Evolutionary conservation across 2,329 filamentous ascomycete genomes (phyloP).

Genomic region (Penicillium brasilianum): DNA sequence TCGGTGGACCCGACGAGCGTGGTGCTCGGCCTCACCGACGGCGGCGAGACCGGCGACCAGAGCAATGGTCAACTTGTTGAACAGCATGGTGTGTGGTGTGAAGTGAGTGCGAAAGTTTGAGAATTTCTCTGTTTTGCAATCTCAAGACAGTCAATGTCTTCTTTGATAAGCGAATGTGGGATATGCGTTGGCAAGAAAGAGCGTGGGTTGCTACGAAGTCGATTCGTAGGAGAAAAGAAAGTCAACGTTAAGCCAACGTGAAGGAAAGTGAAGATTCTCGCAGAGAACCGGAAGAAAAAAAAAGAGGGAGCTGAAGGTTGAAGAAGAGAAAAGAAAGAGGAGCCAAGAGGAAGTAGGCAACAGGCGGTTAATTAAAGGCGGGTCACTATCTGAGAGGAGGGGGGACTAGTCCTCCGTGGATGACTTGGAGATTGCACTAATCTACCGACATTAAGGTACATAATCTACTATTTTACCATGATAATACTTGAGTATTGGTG

Average conservation of each 20-base stretch:
- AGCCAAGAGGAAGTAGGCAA: constrained; percentile 1
- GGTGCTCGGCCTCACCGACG: constrained; percentile 40
- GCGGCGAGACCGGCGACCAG: constrained; percentile 44
- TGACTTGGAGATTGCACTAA: constrained; percentile 4
- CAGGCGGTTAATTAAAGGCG: constrained; percentile 12
- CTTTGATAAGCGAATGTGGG: constrained; percentile 3
- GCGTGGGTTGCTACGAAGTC: constrained; percentile 39
- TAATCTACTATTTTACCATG: too few relatives aligned
- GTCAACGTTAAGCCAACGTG: constrained; percentile 15
- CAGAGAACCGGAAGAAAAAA: constrained; percentile 15
- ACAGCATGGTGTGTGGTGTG: constrained; percentile 44
- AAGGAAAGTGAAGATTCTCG: constrained; percentile 10
- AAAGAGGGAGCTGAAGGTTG: constrained; percentile 20
- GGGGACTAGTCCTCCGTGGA: background rate
- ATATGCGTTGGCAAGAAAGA: constrained; percentile 19
- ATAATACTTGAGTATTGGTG: too few relatives aligned
- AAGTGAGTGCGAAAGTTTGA: background rate
- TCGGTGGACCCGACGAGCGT: constrained; percentile 32
- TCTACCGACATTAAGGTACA: constrained; percentile 2
- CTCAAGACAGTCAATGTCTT: constrained; percentile 15
- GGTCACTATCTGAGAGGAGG: background rate
- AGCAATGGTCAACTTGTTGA: constrained; percentile 42
- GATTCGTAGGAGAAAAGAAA: constrained; percentile 38
- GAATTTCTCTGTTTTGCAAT: background rate
- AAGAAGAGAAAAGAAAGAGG: constrained; percentile 6